A percentile compares a stretch with the other conserved stretches of the same genome.
Conservation (phyloP, 352 stramenopile genomes). For the Saprolegnia diclina region DNA sequence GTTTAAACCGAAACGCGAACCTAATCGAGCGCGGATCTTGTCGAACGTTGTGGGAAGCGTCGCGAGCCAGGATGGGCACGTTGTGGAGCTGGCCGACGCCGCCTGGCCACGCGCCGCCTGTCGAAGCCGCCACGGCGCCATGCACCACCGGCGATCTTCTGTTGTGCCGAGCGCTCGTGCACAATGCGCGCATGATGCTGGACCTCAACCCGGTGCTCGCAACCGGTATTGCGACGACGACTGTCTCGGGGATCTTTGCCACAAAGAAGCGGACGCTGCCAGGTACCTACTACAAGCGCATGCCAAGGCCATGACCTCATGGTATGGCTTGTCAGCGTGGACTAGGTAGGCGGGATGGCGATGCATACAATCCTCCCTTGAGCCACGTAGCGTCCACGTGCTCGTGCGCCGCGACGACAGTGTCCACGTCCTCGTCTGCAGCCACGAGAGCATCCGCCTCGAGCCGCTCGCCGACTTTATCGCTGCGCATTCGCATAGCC, state of each 20-base stretch:
- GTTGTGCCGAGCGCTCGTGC: constrained; percentile 6
- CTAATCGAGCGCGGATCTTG: not conserved
- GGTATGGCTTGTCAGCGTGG: constrained; percentile 4
- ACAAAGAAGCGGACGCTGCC: constrained; percentile 11
- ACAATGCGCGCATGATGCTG: constrained; percentile 22
- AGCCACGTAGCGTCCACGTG: not conserved
- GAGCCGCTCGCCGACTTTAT: not conserved
- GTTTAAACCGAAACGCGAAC: not conserved
- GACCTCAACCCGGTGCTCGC: constrained; percentile 19
- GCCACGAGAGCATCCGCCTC: not conserved
- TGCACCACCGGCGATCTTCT: constrained; percentile 15
- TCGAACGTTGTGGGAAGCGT: too few relatives aligned
- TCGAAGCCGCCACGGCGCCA: not conserved
- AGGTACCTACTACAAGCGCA: constrained; percentile 3
- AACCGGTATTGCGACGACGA: not conserved
- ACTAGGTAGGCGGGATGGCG: constrained; percentile 10
- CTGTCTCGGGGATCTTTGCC: constrained; percentile 15
- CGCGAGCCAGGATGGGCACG: not conserved
- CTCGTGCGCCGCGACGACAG: not conserved
- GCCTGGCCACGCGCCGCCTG: not conserved
- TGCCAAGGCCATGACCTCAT: not conserved
- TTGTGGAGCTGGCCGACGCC: not conserved
- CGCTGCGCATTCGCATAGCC: not conserved
- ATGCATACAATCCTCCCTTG: not conserved
- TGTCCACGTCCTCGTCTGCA: constrained; percentile 4